Evolutionary conservation across 306 rosid species (phyloP).

Genomic region (Corylus americana): DNA sequence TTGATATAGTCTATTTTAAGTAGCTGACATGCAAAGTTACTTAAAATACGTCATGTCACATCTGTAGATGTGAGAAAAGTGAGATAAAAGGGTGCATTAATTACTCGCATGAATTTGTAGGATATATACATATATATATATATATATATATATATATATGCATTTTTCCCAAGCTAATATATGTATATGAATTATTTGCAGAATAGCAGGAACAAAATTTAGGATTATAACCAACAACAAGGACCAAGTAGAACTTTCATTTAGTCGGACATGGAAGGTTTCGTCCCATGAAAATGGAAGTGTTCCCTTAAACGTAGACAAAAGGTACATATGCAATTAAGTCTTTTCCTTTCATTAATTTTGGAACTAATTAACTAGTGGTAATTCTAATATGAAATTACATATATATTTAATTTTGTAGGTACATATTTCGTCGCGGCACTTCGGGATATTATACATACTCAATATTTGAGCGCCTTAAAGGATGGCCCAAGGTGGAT

Average conservation of each 20-base stretch:
- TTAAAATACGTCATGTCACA: no score
- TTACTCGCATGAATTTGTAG: no score
- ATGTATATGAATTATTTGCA: constrained; percentile 23
- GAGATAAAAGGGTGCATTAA: no score
- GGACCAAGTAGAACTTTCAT: constrained; percentile 66
- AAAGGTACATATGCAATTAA: constrained; percentile 46
- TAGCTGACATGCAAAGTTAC: no score
- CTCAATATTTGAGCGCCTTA: constrained; percentile 47
- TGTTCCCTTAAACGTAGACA: constrained; percentile 63
- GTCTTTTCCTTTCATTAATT: background rate
- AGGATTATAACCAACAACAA: constrained; percentile 26
- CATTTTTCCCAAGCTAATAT: background rate
- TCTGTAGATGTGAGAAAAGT: no score
- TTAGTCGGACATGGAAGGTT: constrained; percentile 44
- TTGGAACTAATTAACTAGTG: background rate
- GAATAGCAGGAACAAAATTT: constrained; percentile 44
- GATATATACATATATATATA: background rate
- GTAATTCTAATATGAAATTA: background rate
- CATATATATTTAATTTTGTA: constrained; percentile 7
- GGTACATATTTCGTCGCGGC: constrained; percentile 62
- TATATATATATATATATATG: no score
- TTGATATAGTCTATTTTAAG: no score
- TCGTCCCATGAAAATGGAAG: constrained; percentile 11
- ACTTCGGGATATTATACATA: constrained; percentile 70
- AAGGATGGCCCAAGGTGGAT: constrained; percentile 48